Evolutionary conservation across 371 early-diverging fungal species (phyloP).

Genomic region (Actinomortierella ambigua): DNA sequence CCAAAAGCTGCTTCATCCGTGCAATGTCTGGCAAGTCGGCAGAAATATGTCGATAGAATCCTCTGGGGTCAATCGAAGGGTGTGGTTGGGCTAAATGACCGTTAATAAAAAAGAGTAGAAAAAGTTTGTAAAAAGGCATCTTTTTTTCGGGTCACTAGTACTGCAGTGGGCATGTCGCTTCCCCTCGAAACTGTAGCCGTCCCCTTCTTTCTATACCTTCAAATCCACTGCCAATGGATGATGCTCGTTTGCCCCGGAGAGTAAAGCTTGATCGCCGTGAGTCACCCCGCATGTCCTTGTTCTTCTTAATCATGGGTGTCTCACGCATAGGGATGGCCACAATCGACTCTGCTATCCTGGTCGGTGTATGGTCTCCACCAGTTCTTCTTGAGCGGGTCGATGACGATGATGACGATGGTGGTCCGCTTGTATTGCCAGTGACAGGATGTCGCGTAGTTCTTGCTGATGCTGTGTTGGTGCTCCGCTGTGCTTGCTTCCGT

Average conservation of each 20-base stretch:
- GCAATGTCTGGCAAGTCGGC: slow-evolving; percentile 69
- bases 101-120: too few relatives aligned
- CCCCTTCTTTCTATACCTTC: slow-evolving; percentile 48
- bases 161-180: neutral
- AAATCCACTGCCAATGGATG: slow-evolving; percentile 61
- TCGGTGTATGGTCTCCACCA: slow-evolving; percentile 13
- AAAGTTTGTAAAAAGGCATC: neutral
- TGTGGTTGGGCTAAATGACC: slow-evolving; percentile 61
- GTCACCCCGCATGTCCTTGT: slow-evolving; percentile 51
- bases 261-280: slow-evolving; percentile 69
- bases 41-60: slow-evolving; percentile 71
- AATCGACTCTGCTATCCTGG: slow-evolving; percentile 20
- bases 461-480: slow-evolving; percentile 9
- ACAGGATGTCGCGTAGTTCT: neutral
- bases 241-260: slow-evolving; percentile 71
- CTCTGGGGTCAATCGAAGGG: slow-evolving; percentile 52
- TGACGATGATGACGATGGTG: too few relatives aligned
- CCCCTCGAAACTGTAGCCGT: too few relatives aligned
- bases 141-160: neutral
- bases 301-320: slow-evolving; percentile 56
- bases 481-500: neutral
- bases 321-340: slow-evolving; percentile 49
- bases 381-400: too few relatives aligned
- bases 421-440: neutral
- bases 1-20: slow-evolving; percentile 69